phyloP scores from a whole-genome alignment of 768 basidiomycete species.

The Mrakia frigida region DNA sequence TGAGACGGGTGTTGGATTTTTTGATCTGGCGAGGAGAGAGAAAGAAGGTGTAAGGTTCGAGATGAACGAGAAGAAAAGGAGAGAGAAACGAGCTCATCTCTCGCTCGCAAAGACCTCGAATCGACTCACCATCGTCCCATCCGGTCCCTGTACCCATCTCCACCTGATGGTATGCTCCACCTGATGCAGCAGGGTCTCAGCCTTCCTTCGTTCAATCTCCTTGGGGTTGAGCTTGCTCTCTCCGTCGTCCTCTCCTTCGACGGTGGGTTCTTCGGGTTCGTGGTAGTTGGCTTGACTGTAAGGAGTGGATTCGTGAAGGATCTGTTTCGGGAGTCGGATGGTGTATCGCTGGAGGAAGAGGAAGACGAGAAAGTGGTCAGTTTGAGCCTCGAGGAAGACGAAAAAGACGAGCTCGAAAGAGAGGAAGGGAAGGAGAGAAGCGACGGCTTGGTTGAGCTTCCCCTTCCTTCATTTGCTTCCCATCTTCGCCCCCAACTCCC shows the following conservation, averaged over 20 bases:
- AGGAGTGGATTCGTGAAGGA: conserved; percentile 80
- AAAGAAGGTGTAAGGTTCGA: neutral
- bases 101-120: conserved; percentile 29
- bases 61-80: neutral
- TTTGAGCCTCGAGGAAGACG: neutral
- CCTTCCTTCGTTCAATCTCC: conserved; percentile 41
- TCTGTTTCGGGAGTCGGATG: conserved; percentile 86
- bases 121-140: conserved; percentile 66
- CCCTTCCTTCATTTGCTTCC: neutral
- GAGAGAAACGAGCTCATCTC: neutral
- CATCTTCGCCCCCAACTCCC: too few species aligned
- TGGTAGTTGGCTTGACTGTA: conserved; percentile 59
- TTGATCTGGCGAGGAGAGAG: conserved; percentile 51
- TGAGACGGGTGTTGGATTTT: conserved; percentile 83
- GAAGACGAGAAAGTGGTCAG: conserved; percentile 15
- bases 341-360: conserved; percentile 66
- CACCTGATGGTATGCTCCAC: conserved; percentile 93
- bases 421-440: conserved; percentile 9
- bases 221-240: conserved; percentile 44
- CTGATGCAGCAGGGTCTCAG: conserved; percentile 61
- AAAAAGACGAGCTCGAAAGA: conserved; percentile 23
- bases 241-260: conserved; percentile 71
- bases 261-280: conserved; percentile 67
- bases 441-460: neutral
- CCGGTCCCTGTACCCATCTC: conserved; percentile 79